Base-by-base conservation (phyloP, 2,329 filamentous ascomycete species). In the Xylariaceae sp. region DNA sequence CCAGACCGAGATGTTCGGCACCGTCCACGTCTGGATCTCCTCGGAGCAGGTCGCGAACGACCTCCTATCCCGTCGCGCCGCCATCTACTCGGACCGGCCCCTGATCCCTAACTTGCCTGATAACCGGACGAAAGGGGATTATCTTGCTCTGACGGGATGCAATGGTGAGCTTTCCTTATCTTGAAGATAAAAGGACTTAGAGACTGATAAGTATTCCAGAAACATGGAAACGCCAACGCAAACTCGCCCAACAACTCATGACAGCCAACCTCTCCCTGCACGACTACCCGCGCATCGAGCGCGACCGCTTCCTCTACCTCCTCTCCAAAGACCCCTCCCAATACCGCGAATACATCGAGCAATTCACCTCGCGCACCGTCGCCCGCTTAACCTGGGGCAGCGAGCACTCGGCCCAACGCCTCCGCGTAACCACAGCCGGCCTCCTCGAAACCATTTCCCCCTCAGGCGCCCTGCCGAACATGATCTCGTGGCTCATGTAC, bases 221-320 rank as follows among this genome's bases (percentile, higher is more conserved):
- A 4, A 78, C 73, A 2, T 80, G 78, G 78, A 78, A 75, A 65
- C 73, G 77, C n/a, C 78, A 80, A 64, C 73, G 77, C 6, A 78
- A 75, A 67, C 73, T 78, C 18, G 75, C 74, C 60, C 73, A 75
- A 55, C 73, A 76, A 60, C 67, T 80, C 13, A 79, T 80, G 76
- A 67, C 72, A 34, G 66, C 73, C 10, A 71, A 72, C n/a, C 68
- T 65, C 1, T 71, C 69, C 1, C 68, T 79, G 4, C 75, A 79
- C 64, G 65, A 68, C 10, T 80, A 80, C 60, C 77, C 77, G 2
- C 71, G 72, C 0, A 70, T 70, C 47, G 77, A 80, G 68, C 73
- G 71, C 6, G 77, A 82, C 56, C 74, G 75, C 1, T 77, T 80
- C 58, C 67, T 80, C 13, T 76, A 76, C 53, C 72, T 77, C 3